Conservation (phyloP, 1,284 basidiomycete species). For the Cutaneotrichosporon spelunceum region DNA sequence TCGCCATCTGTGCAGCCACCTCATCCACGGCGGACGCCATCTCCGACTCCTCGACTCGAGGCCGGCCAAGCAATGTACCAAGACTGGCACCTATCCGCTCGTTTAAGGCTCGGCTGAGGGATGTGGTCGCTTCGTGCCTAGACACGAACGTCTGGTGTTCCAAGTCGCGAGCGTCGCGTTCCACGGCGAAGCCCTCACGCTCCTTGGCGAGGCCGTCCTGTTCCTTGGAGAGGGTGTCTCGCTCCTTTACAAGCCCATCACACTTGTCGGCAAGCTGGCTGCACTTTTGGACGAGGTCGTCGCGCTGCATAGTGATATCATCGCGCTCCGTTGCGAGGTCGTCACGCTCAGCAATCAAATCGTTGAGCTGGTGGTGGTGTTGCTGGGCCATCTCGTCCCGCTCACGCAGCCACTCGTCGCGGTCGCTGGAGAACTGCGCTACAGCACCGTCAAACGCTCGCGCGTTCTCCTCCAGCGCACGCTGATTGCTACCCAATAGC, state of each 20-base stretch:
- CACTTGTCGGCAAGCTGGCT: not conserved
- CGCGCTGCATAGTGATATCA: not conserved
- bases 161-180: constrained; percentile 6
- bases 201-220: constrained; percentile 2
- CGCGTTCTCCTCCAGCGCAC: constrained; percentile 24
- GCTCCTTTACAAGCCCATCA: constrained; percentile 11
- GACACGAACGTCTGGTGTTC: constrained; percentile 5
- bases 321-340: not conserved
- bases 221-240: not conserved
- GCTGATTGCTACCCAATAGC: constrained; percentile 37
- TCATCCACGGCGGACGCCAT: constrained; percentile 8
- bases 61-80: constrained; percentile 10
- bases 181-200: constrained; percentile 4
- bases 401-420: constrained; percentile 44
- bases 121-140: not conserved
- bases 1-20: not conserved
- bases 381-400: constrained; percentile 6
- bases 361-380: constrained; percentile 6
- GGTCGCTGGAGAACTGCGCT: constrained; percentile 58
- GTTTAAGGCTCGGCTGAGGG: not conserved
- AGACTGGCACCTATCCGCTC: constrained; percentile 10
- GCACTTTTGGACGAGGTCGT: not conserved
- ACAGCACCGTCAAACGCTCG: not conserved
- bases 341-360: constrained; percentile 1
- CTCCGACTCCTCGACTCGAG: not conserved